Conservation (phyloP, 2,329 filamentous ascomycete species). For the Volutella citrinella region DNA sequence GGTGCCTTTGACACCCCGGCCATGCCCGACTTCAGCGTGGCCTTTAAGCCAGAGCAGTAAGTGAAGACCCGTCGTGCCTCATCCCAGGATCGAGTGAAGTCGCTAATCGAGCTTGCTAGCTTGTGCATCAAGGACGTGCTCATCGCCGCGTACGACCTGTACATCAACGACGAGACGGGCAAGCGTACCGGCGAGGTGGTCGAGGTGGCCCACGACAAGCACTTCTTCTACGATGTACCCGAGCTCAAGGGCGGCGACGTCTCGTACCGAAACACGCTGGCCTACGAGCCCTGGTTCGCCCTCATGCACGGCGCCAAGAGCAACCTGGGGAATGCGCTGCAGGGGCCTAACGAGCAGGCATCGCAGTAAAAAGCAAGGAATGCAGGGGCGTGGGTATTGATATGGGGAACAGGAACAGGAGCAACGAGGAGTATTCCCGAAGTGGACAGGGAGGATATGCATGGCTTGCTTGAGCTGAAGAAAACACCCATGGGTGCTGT, state of each 20-base stretch:
- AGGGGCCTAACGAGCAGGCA: conserved; percentile 1
- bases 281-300: conserved; percentile 7
- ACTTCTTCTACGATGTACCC: conserved; percentile 7
- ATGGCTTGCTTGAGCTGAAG: no score
- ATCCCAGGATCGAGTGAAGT: no score
- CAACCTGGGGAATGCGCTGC: conserved; percentile 2
- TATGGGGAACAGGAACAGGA: no score
- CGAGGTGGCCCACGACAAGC: conserved; percentile 7
- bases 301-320: conserved; percentile 4
- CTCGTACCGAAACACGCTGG: conserved; percentile 3
- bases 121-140: conserved; percentile 2
- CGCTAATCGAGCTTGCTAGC: no score
- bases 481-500: no score
- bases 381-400: no score
- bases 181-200: conserved; percentile 4
- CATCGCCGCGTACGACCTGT: conserved; percentile 6
- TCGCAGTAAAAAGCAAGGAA: background rate
- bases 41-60: conserved; percentile 7
- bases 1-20: conserved; percentile 6
- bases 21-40: conserved; percentile 4
- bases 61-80: no score
- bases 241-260: conserved; percentile 6
- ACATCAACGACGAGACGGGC: background rate
- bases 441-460: no score
- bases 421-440: no score